These are phyloP conservation scores for Astragalus membranaceus DNA, from an alignment of 306 rosid genomes.

Conservation along the genomic window DNA sequence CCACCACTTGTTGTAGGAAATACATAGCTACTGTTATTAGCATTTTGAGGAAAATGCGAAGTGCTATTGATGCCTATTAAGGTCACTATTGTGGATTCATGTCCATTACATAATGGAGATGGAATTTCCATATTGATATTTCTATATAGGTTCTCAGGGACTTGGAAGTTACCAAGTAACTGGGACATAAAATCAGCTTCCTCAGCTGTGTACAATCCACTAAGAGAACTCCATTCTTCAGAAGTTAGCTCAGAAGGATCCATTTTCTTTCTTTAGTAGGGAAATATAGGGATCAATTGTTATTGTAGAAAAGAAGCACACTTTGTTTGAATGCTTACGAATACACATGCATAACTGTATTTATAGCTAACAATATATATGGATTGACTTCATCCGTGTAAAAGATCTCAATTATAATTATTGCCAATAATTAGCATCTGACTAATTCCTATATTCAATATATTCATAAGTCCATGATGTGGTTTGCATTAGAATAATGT, in stretches of 20 bases:
- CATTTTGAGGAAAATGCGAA: slow-evolving; percentile 32
- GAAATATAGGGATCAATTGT: not conserved
- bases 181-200: slow-evolving; percentile 59
- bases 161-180: slow-evolving; percentile 28
- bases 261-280: slow-evolving; percentile 23
- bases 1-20: slow-evolving; percentile 16
- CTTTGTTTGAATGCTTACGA: slow-evolving; percentile 15
- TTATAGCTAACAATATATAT: slow-evolving; percentile 26
- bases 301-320: slow-evolving; percentile 9
- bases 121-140: slow-evolving; percentile 40
- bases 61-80: slow-evolving; percentile 22
- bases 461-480: slow-evolving; percentile 10
- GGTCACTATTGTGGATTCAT: slow-evolving; percentile 24
- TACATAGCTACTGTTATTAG: slow-evolving; percentile 9
- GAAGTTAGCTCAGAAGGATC: slow-evolving; percentile 39
- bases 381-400: slow-evolving; percentile 21
- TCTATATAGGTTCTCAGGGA: slow-evolving; percentile 6
- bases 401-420: slow-evolving; percentile 11
- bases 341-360: slow-evolving; percentile 20
- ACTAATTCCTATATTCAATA: slow-evolving; percentile 23
- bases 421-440: slow-evolving; percentile 37
- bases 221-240: slow-evolving; percentile 56
- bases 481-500: too few species aligned
- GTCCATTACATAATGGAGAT: slow-evolving; percentile 44
- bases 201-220: slow-evolving; percentile 46